Percentiles rank a stretch among this genome's conserved stretches.
Conservation (phyloP, 495 filamentous ascomycete genomes). For the Daldinia caldariorum region DNA sequence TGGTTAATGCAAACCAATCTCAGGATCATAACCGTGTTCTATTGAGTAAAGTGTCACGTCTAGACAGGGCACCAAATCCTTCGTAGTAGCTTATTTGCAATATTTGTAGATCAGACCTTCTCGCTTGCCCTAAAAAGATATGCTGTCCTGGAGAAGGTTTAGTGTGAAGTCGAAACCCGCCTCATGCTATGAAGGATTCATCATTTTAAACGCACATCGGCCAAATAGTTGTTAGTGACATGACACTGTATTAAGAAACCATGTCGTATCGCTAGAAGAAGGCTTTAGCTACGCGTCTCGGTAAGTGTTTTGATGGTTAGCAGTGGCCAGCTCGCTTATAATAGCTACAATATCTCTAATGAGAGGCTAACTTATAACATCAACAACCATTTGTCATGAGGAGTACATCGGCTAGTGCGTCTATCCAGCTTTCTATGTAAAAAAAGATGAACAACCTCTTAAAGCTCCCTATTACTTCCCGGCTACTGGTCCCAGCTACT, state of each 20-base stretch:
- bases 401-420: too few relatives aligned
- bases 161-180: not conserved
- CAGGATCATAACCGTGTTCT: conserved; percentile 6
- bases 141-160: not conserved
- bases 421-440: not conserved
- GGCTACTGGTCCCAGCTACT: too few relatives aligned
- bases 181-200: not conserved
- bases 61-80: conserved; percentile 36
- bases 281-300: not conserved
- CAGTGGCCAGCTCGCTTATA: not conserved
- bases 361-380: not conserved
- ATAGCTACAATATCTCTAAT: not conserved
- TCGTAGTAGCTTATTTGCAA: conserved; percentile 23
- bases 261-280: not conserved
- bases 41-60: conserved; percentile 4
- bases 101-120: conserved; percentile 16
- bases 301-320: not conserved
- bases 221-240: not conserved
- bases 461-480: not conserved
- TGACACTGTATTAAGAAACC: not conserved
- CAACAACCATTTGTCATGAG: too few relatives aligned
- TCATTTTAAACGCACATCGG: not conserved
- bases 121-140: conserved; percentile 3
- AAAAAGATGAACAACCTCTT: not conserved
- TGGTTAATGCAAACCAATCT: conserved; percentile 24